Evolutionary conservation across 2,329 filamentous ascomycete species (phyloP), one percentile per base, ranked within the genome.

Genomic region (Alternaria burnsii): DNA sequence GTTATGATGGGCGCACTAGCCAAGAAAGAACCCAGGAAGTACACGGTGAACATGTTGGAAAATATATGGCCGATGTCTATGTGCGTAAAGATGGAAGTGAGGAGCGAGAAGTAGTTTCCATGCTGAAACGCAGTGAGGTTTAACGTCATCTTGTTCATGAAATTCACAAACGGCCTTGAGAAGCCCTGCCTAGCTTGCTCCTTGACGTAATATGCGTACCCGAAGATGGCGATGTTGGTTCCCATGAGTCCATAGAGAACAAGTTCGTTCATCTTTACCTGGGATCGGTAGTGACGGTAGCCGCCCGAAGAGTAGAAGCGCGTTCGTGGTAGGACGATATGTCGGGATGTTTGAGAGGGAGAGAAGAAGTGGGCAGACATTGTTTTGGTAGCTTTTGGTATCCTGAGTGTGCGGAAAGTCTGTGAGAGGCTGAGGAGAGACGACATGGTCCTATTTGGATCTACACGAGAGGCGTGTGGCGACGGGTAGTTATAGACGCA

Each of bases 31-130:
- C 74, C 79, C 24, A 83, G 73, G 12, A 72, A 74, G 51, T 77
- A 73, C 32, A 82, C 69, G 1, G 76, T 66, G 11, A 82, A 18
- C 77, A 82, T 79, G 67, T 83, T 84, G 63, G 76, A 74, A 9
- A 67, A 55, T 43, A 82, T 67, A 63, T 84, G 82, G 2, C 58
- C 16, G 1, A 73, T 14, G 5, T 71, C 54, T 3, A 64, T 22
- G 52, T 84, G 82, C 1, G 77, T 77, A 63, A 83, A 82, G 14
- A 72, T 72, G 11, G 65, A 70, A 0, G 81, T 82, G 36, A 83
- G 9, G 3, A 78, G 10, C 1, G 79, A 80, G 69, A 75, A 79
- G 58, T 73, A 81, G 11, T 69, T 68, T 5, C 78, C 76, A 18
- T 20, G 67, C 61, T 16, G 66, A 32, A 63, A 63, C 12, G 50